Base-by-base conservation (phyloP, 331 rosid species). In the Quercus tomentella region DNA sequence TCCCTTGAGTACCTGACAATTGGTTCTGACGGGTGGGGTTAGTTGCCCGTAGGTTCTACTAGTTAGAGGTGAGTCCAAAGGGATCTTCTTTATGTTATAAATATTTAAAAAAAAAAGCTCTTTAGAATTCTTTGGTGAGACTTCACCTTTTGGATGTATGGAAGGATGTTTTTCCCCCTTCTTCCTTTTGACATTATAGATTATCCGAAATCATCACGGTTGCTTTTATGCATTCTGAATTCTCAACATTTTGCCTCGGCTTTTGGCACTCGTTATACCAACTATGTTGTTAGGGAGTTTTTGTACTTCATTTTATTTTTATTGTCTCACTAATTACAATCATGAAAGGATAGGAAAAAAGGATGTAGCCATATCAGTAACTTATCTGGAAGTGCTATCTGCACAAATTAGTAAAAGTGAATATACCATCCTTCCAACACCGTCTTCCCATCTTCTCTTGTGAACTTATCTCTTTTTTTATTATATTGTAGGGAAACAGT, bases 401-500 rank as follows among this genome's bases (percentile, higher is more conserved):
- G 9, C 25, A 1, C 71, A 65, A 62, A 25, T 62, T 62, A 26
- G 69, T 12, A 49, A 2, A 15, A 22, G 25, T 23, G 12, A 21
- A 22, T 58, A 4, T 58, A 11, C 23, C 30, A 17, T 10, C 65
- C 9, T 58, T 4, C 16, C 43, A 37, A 37, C 43, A 7, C 43
- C 10, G 2, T 37, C 43, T 37, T 37, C 2, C 10, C 43, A 37
- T 37, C 43, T 37, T 37, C 20, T 15, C 21, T 17, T 2, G 70
- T 28, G 20, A 28, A 41, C 43, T 65, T 1, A 65, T 6, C 45
- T 25, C 28, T 4, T 0, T 31, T 55, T 35, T 75, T 61, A 61
- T 22, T 65, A 43, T 49, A 49, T 73, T 83, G 43, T 84, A 88
- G 92, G 87, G 62, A 88, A 86, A 72, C 79, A 81, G 70, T 74